Evolutionary conservation across 2,329 filamentous ascomycete species (phyloP).

Genomic region (Cordyceps cateniannulata): DNA sequence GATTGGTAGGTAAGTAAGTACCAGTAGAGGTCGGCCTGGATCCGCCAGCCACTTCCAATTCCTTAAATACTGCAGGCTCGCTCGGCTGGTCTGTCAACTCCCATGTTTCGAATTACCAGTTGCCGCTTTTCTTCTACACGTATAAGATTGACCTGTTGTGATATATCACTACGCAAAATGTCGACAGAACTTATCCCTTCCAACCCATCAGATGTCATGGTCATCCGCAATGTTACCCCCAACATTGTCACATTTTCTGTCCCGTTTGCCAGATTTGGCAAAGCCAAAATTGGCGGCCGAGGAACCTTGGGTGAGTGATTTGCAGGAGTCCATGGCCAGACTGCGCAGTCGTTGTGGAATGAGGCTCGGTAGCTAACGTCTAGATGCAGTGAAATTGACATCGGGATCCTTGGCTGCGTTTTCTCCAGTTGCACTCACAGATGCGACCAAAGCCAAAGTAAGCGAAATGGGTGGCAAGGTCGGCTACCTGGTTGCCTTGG

Average conservation of each 20-base stretch:
- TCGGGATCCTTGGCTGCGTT: constrained; percentile 79
- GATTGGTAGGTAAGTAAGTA: too few relatives aligned
- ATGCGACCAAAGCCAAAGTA: constrained; percentile 60
- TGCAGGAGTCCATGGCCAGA: not conserved
- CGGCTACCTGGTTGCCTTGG: constrained; percentile 78
- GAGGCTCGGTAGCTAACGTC: not conserved
- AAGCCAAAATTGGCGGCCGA: constrained; percentile 76
- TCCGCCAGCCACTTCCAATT: not conserved
- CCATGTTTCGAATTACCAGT: not conserved
- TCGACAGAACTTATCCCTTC: constrained; percentile 57
- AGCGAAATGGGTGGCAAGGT: constrained; percentile 61
- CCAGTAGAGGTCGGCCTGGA: not conserved
- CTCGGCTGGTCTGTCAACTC: too few relatives aligned
- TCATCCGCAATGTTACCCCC: constrained; percentile 78
- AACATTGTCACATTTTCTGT: constrained; percentile 72
- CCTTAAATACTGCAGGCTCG: not conserved
- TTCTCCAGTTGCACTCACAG: constrained; percentile 81
- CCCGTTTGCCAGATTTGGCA: constrained; percentile 77
- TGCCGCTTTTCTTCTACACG: not conserved
- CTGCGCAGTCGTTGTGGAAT: not conserved
- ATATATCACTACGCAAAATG: constrained; percentile 34
- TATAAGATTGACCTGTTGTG: not conserved
- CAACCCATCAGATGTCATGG: constrained; percentile 78
- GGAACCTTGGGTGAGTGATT: constrained; percentile 68
- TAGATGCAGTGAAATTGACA: constrained; percentile 61